Percentiles rank a stretch among this genome's conserved stretches.
phyloP scores from a whole-genome alignment of 768 basidiomycete species.

The Pleurotus cornucopiae region DNA sequence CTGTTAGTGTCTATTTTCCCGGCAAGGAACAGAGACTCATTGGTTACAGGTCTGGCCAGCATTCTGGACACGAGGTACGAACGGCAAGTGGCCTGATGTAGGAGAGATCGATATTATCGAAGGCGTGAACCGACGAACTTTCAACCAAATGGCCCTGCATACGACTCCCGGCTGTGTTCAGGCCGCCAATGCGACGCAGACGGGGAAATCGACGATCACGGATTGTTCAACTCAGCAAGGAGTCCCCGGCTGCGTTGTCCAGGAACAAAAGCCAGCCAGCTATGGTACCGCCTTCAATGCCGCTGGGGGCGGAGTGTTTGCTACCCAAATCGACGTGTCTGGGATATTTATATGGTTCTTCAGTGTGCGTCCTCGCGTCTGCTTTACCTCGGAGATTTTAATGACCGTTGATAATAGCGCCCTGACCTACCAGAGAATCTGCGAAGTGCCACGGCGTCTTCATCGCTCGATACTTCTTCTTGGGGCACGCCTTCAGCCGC shows the following conservation, averaged over 20 bases:
- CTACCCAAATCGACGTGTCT: conserved; percentile 61
- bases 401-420: conserved; percentile 25
- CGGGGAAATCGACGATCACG: conserved; percentile 45
- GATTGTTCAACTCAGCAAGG: conserved; percentile 43
- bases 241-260: conserved; percentile 62
- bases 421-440: conserved; percentile 37
- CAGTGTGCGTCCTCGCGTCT: conserved; percentile 27
- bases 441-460: conserved; percentile 26
- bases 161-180: conserved; percentile 44
- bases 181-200: conserved; percentile 31
- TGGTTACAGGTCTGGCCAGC: conserved; percentile 39
- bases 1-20: conserved; percentile 27
- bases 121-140: conserved; percentile 67
- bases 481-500: conserved; percentile 41
- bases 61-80: conserved; percentile 43
- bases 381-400: background rate
- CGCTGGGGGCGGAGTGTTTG: conserved; percentile 73
- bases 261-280: conserved; percentile 53
- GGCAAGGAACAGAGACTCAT: background rate
- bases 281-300: conserved; percentile 65
- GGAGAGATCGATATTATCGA: conserved; percentile 72
- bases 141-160: conserved; percentile 80
- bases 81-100: conserved; percentile 35
- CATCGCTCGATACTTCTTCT: conserved; percentile 30
- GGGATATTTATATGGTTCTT: conserved; percentile 41